Evolutionary conservation across 129 eudicot genomes (phyloP).

Genomic region (Artemisia tridentata): DNA sequence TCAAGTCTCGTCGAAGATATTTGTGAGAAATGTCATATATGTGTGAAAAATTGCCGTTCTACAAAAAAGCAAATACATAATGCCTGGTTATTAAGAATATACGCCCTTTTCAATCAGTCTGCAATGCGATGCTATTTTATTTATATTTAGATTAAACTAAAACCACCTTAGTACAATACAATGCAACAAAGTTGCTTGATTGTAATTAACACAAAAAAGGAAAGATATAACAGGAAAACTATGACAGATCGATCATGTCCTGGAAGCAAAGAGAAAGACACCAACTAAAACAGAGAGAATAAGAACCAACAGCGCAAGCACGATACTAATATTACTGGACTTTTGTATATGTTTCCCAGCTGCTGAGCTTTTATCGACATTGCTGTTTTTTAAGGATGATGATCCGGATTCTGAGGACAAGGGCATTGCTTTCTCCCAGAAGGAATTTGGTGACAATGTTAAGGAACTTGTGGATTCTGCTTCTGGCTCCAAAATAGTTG

Average conservation of each 20-base stretch:
- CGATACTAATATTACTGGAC: conserved; percentile 31
- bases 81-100: too few species aligned
- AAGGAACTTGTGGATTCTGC: conserved; percentile 45
- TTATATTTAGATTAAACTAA: neutral
- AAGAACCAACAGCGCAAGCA: conserved; percentile 45
- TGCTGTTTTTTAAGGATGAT: conserved; percentile 21
- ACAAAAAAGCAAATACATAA: too few species aligned
- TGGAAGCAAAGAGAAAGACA: conserved; percentile 31
- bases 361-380: conserved; percentile 14
- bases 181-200: neutral
- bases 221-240: neutral
- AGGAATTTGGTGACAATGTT: conserved; percentile 41
- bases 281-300: conserved; percentile 44
- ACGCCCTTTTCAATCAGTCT: neutral
- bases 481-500: conserved; percentile 69
- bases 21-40: too few species aligned
- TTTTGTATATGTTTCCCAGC: conserved; percentile 24
- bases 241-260: conserved; percentile 7
- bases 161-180: neutral
- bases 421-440: conserved; percentile 51
- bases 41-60: too few species aligned
- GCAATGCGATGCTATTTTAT: neutral
- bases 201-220: conserved; percentile 10
- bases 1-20: too few species aligned
- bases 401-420: conserved; percentile 28